phyloP scores from a whole-genome alignment of 306 rosid species.

The Vicia sativa region DNA sequence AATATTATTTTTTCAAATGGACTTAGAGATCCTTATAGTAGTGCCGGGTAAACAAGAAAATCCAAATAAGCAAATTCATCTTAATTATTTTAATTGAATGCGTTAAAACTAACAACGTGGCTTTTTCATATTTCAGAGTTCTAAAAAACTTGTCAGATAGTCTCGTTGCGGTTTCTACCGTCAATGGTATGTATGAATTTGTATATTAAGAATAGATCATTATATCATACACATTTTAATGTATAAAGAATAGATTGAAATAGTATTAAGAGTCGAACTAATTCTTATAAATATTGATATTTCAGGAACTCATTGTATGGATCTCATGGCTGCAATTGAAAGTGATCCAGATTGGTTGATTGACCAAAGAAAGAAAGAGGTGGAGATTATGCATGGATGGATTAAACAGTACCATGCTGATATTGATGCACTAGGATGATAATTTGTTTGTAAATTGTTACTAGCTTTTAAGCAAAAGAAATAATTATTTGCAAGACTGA shows the following conservation, averaged over 20 bases:
- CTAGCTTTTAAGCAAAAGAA: no score
- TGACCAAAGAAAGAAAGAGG: background rate
- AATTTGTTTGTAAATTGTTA: no score
- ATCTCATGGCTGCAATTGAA: background rate
- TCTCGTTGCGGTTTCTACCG: background rate
- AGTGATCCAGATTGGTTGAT: background rate
- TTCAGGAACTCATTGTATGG: background rate
- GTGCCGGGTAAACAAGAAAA: constrained; percentile 52
- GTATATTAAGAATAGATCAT: background rate
- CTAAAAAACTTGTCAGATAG: background rate
- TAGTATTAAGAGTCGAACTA: background rate
- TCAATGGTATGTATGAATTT: background rate
- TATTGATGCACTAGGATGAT: background rate
- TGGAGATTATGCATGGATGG: background rate
- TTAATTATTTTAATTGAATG: background rate
- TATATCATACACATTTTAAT: no score
- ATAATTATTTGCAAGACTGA: no score
- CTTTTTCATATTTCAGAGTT: constrained; percentile 1
- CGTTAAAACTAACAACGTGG: background rate
- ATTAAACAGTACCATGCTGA: background rate
- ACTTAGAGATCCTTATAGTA: constrained; percentile 63
- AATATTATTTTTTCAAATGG: constrained; percentile 78
- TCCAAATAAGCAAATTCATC: background rate
- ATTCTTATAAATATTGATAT: background rate
- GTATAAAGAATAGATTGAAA: no score